Evolutionary conservation across 1,139 yeast species (phyloP).

Genomic region (Scheffersomyces illinoinensis): DNA sequence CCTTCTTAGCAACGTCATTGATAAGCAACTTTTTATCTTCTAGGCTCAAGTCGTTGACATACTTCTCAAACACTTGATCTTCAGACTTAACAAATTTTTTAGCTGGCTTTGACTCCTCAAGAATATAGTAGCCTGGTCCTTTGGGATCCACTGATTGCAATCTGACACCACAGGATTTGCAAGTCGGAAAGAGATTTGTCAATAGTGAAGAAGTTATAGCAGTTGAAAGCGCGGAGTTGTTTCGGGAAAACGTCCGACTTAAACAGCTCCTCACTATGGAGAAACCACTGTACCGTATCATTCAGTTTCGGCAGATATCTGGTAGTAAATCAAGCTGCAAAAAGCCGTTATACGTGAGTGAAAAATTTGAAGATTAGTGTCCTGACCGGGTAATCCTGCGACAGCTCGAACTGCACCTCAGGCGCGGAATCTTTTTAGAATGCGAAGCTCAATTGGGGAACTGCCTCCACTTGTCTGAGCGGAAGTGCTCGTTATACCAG

Average conservation of each 20-base stretch:
- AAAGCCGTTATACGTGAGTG: not conserved
- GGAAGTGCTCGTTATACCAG: not conserved
- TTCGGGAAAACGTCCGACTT: not conserved
- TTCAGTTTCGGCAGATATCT: not conserved
- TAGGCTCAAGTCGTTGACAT: slow-evolving; percentile 14
- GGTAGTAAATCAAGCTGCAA: not conserved
- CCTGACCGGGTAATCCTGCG: not conserved
- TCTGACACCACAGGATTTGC: slow-evolving; percentile 53
- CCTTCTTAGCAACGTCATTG: slow-evolving; percentile 10
- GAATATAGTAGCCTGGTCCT: slow-evolving; percentile 43
- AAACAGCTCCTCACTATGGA: not conserved
- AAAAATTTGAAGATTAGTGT: not conserved
- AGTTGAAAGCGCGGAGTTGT: not conserved
- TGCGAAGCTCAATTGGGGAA: not conserved
- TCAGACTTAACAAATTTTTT: slow-evolving; percentile 14
- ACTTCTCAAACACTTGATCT: slow-evolving; percentile 25
- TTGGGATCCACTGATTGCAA: slow-evolving; percentile 41
- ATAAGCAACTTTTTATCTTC: slow-evolving; percentile 30
- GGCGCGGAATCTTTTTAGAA: not conserved
- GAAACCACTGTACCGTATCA: not conserved
- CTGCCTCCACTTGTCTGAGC: not conserved
- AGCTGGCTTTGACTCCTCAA: slow-evolving; percentile 6
- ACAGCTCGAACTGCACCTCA: not conserved
- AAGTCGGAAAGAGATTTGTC: slow-evolving; percentile 16
- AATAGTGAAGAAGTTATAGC: slow-evolving; percentile 10